Evolutionary conservation across 257 asterid species (phyloP).

Genomic region (Eustoma russellianum): DNA sequence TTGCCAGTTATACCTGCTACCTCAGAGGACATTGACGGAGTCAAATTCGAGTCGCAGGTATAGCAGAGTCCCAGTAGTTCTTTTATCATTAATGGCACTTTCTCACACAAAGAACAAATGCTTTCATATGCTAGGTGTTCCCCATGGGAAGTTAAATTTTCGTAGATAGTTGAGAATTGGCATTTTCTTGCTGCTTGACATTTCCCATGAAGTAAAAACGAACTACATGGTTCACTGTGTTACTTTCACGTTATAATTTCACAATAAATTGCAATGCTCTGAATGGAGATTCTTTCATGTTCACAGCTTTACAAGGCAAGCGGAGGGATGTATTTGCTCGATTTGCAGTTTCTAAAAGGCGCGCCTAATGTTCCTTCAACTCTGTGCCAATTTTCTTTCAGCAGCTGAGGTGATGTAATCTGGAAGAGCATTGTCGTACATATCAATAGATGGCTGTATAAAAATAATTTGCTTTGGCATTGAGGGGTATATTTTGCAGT

Average conservation of each 20-base stretch:
- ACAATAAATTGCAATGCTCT: too few species aligned
- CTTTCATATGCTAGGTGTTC: too few species aligned
- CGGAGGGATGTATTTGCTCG: slow-evolving; percentile 37
- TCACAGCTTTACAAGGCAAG: slow-evolving; percentile 55
- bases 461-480: too few species aligned
- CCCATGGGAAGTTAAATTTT: too few species aligned
- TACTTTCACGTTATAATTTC: not conserved
- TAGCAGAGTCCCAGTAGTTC: not conserved
- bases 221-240: not conserved
- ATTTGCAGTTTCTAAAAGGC: slow-evolving; percentile 50
- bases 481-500: too few species aligned
- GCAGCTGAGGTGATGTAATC: slow-evolving; percentile 8
- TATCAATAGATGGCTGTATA: not conserved
- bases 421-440: not conserved
- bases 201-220: too few species aligned
- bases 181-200: too few species aligned
- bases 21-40: slow-evolving; percentile 11
- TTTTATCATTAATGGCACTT: too few species aligned
- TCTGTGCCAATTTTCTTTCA: slow-evolving; percentile 41
- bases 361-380: slow-evolving; percentile 53
- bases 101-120: too few species aligned
- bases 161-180: too few species aligned
- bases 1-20: slow-evolving; percentile 11
- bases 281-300: too few species aligned
- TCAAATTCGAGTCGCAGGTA: slow-evolving; percentile 64